Percentiles rank a stretch among this genome's conserved stretches.
phyloP scores from a whole-genome alignment of 306 rosid species.

The Sicyos edulis region DNA sequence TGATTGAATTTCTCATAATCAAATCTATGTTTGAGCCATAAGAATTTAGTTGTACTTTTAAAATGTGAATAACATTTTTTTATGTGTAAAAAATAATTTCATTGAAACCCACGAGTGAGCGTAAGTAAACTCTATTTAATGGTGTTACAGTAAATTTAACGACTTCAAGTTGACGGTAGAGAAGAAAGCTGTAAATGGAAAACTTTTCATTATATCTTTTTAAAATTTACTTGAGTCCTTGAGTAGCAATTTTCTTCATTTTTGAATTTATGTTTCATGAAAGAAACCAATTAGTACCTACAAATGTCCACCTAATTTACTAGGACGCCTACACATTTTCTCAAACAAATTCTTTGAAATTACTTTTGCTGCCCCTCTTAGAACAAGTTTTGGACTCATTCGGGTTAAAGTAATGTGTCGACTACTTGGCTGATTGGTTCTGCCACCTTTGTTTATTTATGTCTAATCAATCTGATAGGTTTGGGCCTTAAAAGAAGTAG shows the following conservation, averaged over 20 bases:
- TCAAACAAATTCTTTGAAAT: neutral
- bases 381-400: neutral
- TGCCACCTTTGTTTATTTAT: too few relatives aligned
- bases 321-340: neutral
- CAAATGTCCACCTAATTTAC: neutral
- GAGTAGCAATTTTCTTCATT: too few relatives aligned
- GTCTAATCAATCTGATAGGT: too few relatives aligned
- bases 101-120: too few relatives aligned
- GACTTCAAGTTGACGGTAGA: too few relatives aligned
- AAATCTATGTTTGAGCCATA: neutral
- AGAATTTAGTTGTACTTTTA: neutral
- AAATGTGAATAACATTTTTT: neutral
- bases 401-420: neutral
- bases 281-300: neutral
- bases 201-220: too few relatives aligned
- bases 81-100: neutral
- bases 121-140: too few relatives aligned
- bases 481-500: too few relatives aligned
- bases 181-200: too few relatives aligned
- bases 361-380: neutral
- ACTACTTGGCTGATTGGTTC: slow-evolving; percentile 1
- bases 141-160: too few relatives aligned
- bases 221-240: too few relatives aligned
- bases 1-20: neutral
- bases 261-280: neutral